These are phyloP conservation scores for Metschnikowia continentalis DNA, from an alignment of 805 yeast genomes.

Conservation along the genomic window DNA sequence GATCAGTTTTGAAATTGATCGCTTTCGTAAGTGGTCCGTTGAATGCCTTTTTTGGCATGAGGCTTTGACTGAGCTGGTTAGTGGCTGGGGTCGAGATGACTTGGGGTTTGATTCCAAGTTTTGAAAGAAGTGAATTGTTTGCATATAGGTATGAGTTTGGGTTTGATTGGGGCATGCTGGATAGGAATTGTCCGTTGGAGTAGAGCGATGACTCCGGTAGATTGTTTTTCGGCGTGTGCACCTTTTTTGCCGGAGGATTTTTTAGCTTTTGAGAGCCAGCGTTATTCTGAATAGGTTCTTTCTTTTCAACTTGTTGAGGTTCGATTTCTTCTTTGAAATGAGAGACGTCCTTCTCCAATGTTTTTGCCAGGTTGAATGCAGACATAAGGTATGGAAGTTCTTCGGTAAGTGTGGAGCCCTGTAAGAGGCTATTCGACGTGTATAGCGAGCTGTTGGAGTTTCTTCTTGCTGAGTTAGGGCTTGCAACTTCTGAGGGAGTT, in stretches of 20 bases:
- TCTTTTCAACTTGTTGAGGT: not conserved
- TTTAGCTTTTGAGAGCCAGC: not conserved
- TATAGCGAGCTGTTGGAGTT: conserved; percentile 25
- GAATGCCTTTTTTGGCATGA: conserved; percentile 3
- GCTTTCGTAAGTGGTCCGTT: not conserved
- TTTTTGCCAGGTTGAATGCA: conserved; percentile 62
- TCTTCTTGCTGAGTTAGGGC: conserved; percentile 16
- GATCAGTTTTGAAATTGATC: not conserved
- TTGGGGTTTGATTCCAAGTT: conserved; percentile 40
- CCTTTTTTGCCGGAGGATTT: conserved; percentile 6
- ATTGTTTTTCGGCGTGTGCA: conserved; percentile 23
- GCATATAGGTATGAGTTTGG: conserved; percentile 31
- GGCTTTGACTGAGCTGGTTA: conserved; percentile 6
- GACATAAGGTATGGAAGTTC: conserved; percentile 63
- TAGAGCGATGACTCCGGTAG: conserved; percentile 33
- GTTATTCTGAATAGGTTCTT: not conserved
- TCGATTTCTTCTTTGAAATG: conserved; percentile 12
- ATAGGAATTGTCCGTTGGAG: conserved; percentile 29
- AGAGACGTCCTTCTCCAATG: conserved; percentile 44
- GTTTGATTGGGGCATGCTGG: conserved; percentile 16
- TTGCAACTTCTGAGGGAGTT: conserved; percentile 2
- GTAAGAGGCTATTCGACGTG: conserved; percentile 36
- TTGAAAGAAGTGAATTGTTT: conserved; percentile 34
- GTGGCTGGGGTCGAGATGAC: conserved; percentile 32
- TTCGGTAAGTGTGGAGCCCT: conserved; percentile 53